Evolutionary conservation across 2,329 filamentous ascomycete species (phyloP), one percentile per base, ranked within the genome.

Genomic region (Bipolaris sorokiniana): DNA sequence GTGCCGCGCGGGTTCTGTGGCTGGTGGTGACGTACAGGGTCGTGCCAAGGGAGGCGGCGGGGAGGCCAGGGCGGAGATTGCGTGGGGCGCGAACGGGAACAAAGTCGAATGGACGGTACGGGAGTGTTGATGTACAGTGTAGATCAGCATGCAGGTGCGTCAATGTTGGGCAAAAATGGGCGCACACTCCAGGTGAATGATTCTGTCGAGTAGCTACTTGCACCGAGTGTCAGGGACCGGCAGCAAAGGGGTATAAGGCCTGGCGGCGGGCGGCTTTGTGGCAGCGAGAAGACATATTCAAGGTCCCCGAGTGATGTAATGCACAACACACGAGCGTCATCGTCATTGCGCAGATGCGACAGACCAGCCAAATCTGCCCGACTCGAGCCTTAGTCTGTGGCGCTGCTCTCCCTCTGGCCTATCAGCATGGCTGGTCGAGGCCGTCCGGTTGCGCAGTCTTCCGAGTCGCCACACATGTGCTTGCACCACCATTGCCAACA

Each of bases 1-100:
- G 52, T 36, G 45, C 48, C 56, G 28, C 46, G 59, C 45, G 46
- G 28, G 38, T 47, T 28, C 41, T 60, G 63, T 65, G 63, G 59
- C 61, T 60, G 49, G 45, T 59, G 54, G 64, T 66, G 63, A 66
- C 63, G 63, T 66, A 54, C 51, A 52, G 54, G 52, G 52, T 26
- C 40, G 54, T 53, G 58, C 61, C 59, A 65, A 48, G 36, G 38
- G 40, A 47, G 31, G 47, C 54, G 47, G 51, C 44, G 42, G 54
- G 46, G 54, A 44, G 54, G 47, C 56, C 59, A 62, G 59, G 60
- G 62, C 59, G 63, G 58, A 65, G 63, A 56, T 53, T 64, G 64
- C 44, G 47, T 51, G 37, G 38, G 28, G 50, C 54, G 59, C 54
- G 51, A 61, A 52, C 37, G 36, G 59, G 50, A 50, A 50, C 58